Evolutionary conservation across 2,329 filamentous ascomycete species (phyloP).

Genomic region (Pleomassaria siparia): DNA sequence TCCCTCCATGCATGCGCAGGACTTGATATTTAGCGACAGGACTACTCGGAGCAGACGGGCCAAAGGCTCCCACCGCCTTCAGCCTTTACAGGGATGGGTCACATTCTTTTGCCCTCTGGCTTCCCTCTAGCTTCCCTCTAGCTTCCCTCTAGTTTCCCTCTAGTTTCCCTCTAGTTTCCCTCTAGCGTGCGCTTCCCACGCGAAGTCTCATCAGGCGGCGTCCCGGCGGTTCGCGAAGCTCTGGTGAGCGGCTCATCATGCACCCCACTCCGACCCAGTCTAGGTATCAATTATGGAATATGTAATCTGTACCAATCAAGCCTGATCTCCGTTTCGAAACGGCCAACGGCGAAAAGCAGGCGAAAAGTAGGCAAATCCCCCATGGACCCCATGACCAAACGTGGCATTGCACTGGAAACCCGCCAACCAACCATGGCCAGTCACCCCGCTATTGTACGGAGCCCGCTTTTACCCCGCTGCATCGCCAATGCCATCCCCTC

Average conservation of each 20-base stretch:
- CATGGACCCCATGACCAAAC: constrained; percentile 14
- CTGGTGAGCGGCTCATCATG: constrained; percentile 21
- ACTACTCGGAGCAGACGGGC: neutral
- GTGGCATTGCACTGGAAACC: neutral
- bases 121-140: too few species aligned
- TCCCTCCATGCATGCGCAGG: too few species aligned
- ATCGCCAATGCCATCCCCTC: neutral
- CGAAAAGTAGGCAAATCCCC: constrained; percentile 3
- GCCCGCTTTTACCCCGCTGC: constrained; percentile 5
- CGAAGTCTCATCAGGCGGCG: constrained; percentile 10
- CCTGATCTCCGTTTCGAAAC: constrained; percentile 20
- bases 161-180: too few species aligned
- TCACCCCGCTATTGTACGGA: constrained; percentile 2
- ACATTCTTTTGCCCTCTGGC: too few species aligned
- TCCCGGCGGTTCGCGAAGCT: constrained; percentile 18
- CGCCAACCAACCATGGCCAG: neutral
- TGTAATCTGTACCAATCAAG: too few species aligned
- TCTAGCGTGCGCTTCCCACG: constrained; percentile 14
- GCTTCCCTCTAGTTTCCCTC: too few species aligned
- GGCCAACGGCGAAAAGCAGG: constrained; percentile 6
- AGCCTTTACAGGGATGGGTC: constrained; percentile 15
- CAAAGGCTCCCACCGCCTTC: constrained; percentile 3
- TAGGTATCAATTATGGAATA: too few species aligned
- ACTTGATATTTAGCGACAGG: too few species aligned
- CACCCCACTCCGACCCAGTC: too few species aligned